Base-by-base conservation (phyloP, 768 basidiomycete genomes). In the Trametes villosa region DNA sequence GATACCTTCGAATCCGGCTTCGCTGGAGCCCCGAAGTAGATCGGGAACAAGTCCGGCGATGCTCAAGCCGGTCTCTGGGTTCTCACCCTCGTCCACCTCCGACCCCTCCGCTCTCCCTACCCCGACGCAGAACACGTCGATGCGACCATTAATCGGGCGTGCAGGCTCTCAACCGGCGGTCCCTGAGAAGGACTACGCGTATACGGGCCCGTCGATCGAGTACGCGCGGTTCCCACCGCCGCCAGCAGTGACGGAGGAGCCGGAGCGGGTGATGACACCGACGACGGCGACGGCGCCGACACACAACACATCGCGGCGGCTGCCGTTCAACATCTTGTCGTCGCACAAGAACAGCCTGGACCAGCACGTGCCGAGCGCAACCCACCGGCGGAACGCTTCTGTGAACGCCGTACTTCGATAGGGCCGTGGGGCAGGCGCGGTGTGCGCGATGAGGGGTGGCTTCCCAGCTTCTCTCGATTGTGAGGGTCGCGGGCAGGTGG, bases 261-360 rank as follows among this genome's bases (percentile, higher is more conserved):
- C 76, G 65, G 81, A 79, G 51, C 78, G 69, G 54, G 67, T 68
- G 49, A 70, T 69, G 41, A 83, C 83, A 1, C 80, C 86, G 45
- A 82, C 81, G n/a, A 77, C 81, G 18, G 65, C 66, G 41, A 61
- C 51, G 44, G 29, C 67, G 46, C 26, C 70, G 60, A 42, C 71
- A 54, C 57, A 68, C 27, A n/a, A n/a, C n/a, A n/a, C n/a, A n/a
- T 64, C 69, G 44, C 85, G 88, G 33, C 83, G 89, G 66, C 79
- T 90, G 68, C 84, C 84, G 2, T 89, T 91, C 72, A 83, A 88
- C 71, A 72, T 91, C 30, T 75, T 91, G 62, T 81, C 86, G 56
- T 67, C 69, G 33, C 71, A 72, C 64, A 69, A 67, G 58, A 60
- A 65, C 41, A 64, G 65, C 53, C 67, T 76, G 9, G 79, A 78